A percentile compares a stretch with the other conserved stretches of the same genome.
These are phyloP conservation scores for Trichoderma parareesei DNA, from an alignment of 495 filamentous ascomycete species.

Conservation along the genomic window DNA sequence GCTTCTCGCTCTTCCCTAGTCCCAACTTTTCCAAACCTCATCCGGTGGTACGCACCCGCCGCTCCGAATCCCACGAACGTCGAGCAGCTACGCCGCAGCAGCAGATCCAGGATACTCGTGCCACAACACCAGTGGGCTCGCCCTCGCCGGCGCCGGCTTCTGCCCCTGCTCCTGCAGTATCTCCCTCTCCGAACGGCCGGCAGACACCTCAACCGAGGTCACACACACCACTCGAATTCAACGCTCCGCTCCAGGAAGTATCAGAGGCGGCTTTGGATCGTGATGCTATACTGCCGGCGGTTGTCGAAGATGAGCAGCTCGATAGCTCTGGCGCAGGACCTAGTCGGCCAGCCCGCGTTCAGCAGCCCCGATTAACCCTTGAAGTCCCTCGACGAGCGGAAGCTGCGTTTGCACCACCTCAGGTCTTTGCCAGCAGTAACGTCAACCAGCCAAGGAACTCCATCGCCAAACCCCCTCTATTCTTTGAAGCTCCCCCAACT, in stretches of 20 bases:
- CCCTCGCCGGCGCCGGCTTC: not conserved
- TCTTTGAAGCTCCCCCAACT: conserved; percentile 23
- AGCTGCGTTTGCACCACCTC: conserved; percentile 43
- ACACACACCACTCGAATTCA: conserved; percentile 20
- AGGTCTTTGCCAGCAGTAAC: conserved; percentile 39
- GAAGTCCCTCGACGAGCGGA: conserved; percentile 36
- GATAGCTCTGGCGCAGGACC: conserved; percentile 21
- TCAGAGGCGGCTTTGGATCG: conserved; percentile 20
- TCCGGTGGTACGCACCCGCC: conserved; percentile 22
- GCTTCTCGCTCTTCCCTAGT: conserved; percentile 45
- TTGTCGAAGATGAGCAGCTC: conserved; percentile 25
- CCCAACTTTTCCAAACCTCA: conserved; percentile 26
- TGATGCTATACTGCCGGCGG: conserved; percentile 29
- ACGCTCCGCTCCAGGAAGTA: conserved; percentile 14
- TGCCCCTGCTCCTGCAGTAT: conserved; percentile 4
- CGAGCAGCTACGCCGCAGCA: conserved; percentile 30
- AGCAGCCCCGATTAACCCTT: conserved; percentile 18
- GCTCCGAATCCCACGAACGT: conserved; percentile 12
- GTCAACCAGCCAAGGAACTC: conserved; percentile 40
- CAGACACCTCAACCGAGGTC: conserved; percentile 28
- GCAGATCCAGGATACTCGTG: conserved; percentile 24
- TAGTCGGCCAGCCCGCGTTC: conserved; percentile 20
- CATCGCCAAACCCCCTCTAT: conserved; percentile 37
- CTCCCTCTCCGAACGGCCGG: conserved; percentile 26
- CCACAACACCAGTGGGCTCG: conserved; percentile 6